These are phyloP conservation scores for Cyclotella baltica DNA, from an alignment of 108 stramenopile genomes.

Conservation along the genomic window DNA sequence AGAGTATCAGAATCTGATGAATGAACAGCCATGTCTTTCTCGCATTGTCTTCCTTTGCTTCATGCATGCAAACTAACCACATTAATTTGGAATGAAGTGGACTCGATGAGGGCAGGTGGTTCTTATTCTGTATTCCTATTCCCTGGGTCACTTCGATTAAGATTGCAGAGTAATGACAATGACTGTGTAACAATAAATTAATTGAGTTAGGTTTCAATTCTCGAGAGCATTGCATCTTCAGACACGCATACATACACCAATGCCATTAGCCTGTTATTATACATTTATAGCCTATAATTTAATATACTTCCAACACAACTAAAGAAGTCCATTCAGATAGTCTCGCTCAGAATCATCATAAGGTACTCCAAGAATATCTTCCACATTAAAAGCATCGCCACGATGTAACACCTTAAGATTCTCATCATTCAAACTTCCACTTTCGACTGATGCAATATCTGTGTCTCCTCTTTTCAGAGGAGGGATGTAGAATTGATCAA, in stretches of 20 bases:
- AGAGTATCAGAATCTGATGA: no score
- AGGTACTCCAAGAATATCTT: slow-evolving; percentile 6
- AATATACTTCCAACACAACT: neutral
- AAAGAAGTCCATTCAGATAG: slow-evolving; percentile 17
- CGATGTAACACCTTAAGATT: neutral
- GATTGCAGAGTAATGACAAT: no score
- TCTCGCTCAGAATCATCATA: slow-evolving; percentile 17
- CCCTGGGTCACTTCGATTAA: no score
- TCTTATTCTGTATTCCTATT: no score
- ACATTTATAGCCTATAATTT: neutral
- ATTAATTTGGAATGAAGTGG: no score
- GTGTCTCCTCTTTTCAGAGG: neutral
- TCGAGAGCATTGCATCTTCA: no score
- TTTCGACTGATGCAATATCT: slow-evolving; percentile 1
- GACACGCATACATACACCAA: neutral
- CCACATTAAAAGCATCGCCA: slow-evolving; percentile 6
- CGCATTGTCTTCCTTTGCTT: no score
- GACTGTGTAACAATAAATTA: slow-evolving; percentile 1
- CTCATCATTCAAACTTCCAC: neutral
- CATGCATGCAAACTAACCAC: no score
- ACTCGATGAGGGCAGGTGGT: no score
- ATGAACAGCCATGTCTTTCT: no score
- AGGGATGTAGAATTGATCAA: slow-evolving; percentile 17
- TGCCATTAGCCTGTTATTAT: neutral
- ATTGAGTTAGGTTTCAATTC: neutral